A percentile compares a stretch with the other conserved stretches of the same genome.
These are phyloP conservation scores for Tolypocladium sp. DNA, from an alignment of 2,329 filamentous ascomycete species.

Conservation along the genomic window DNA sequence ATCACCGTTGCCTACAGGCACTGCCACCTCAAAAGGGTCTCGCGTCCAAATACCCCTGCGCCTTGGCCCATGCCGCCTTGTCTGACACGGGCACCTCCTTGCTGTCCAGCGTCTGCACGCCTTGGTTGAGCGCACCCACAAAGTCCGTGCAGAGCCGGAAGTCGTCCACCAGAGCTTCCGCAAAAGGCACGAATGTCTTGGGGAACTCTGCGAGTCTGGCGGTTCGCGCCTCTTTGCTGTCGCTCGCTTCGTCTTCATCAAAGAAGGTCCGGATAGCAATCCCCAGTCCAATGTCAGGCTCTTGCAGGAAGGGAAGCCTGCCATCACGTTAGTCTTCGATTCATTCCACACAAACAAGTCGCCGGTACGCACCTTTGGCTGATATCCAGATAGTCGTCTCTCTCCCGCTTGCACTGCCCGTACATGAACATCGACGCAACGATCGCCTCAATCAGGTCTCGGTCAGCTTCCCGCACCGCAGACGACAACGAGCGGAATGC, in stretches of 20 bases:
- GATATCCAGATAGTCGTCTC: constrained; percentile 57
- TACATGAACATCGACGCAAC: constrained; percentile 72
- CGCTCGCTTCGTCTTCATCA: constrained; percentile 56
- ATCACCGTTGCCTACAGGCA: neutral
- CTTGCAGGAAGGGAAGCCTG: constrained; percentile 57
- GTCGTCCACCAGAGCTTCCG: constrained; percentile 50
- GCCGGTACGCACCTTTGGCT: constrained; percentile 54
- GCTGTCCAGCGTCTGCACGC: constrained; percentile 43
- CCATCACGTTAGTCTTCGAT: constrained; percentile 6
- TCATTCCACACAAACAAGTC: neutral
- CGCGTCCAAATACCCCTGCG: constrained; percentile 41
- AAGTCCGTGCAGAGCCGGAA: constrained; percentile 48
- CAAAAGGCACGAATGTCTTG: constrained; percentile 46
- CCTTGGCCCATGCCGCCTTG: constrained; percentile 44
- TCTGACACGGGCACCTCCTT: constrained; percentile 37
- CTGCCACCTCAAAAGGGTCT: constrained; percentile 25
- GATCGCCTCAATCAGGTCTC: constrained; percentile 78
- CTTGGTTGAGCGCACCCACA: constrained; percentile 47
- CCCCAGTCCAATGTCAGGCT: constrained; percentile 66
- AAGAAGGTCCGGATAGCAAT: constrained; percentile 75
- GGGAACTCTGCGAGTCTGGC: constrained; percentile 41
- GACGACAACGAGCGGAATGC: constrained; percentile 78
- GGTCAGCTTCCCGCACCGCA: constrained; percentile 67
- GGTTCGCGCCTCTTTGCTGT: constrained; percentile 38
- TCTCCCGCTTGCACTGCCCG: constrained; percentile 65